phyloP scores from a whole-genome alignment of 129 eudicot species.

The Apium graveolens region DNA sequence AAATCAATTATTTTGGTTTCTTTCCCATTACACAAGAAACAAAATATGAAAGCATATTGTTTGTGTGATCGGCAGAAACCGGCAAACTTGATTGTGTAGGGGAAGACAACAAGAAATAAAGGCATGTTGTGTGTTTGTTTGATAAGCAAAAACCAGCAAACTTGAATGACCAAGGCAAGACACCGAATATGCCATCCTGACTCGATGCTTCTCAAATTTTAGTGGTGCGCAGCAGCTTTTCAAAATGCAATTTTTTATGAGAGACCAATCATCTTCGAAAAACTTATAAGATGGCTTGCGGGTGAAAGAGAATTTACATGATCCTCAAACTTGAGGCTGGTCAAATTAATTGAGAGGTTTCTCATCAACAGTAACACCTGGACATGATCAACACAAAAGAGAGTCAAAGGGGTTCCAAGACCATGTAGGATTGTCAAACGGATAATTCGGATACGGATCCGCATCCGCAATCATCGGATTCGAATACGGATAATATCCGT shows the following conservation, averaged over 20 bases:
- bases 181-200: too few relatives aligned
- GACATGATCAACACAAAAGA: slow-evolving; percentile 7
- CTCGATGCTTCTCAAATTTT: too few relatives aligned
- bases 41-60: not conserved
- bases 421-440: too few relatives aligned
- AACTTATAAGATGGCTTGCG: not conserved
- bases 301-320: slow-evolving; percentile 46
- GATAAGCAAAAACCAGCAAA: too few relatives aligned
- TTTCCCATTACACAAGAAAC: not conserved
- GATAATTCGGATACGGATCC: too few relatives aligned
- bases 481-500: too few relatives aligned
- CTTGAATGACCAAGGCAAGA: too few relatives aligned
- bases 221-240: too few relatives aligned
- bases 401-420: not conserved
- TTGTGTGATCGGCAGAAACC: not conserved
- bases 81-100: not conserved
- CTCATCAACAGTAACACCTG: slow-evolving; percentile 92
- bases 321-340: slow-evolving; percentile 83
- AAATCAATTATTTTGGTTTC: not conserved
- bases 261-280: not conserved
- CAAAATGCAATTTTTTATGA: not conserved
- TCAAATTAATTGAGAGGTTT: slow-evolving; percentile 75
- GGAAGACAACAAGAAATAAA: not conserved
- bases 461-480: too few relatives aligned
- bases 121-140: too few relatives aligned